These are phyloP conservation scores for Solanum dulcamara DNA, from an alignment of 257 asterid genomes.

Conservation along the genomic window DNA sequence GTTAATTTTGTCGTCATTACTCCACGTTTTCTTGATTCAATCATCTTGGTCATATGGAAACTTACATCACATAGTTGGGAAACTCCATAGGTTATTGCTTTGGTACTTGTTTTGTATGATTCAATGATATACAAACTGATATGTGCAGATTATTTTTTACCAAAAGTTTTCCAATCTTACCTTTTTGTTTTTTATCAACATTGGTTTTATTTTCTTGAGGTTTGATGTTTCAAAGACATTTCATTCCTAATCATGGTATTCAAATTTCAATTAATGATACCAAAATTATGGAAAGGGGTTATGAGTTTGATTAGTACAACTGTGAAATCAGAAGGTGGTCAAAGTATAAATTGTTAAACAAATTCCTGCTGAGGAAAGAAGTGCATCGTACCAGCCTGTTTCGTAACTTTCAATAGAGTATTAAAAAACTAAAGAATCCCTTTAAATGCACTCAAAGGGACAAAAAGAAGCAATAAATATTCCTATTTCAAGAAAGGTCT, in stretches of 20 bases:
- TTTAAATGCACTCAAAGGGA: not conserved
- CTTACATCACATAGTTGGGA: constrained; percentile 5
- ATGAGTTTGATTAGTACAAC: not conserved
- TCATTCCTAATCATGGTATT: not conserved
- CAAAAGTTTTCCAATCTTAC: not conserved
- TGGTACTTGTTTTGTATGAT: constrained; percentile 9
- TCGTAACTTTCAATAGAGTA: not conserved
- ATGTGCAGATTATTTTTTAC: constrained; percentile 19
- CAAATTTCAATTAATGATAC: not conserved
- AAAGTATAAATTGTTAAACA: not conserved
- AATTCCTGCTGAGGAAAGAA: not conserved
- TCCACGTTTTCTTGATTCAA: constrained; percentile 3
- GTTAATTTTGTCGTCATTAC: constrained; percentile 14
- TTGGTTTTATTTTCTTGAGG: not conserved
- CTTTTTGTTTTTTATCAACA: not conserved
- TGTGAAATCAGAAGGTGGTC: not conserved
- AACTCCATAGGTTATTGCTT: constrained; percentile 3
- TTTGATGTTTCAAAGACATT: not conserved
- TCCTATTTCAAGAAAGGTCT: not conserved
- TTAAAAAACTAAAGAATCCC: not conserved
- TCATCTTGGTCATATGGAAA: constrained; percentile 16
- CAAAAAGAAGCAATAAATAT: not conserved
- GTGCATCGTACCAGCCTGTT: not conserved
- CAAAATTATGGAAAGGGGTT: not conserved
- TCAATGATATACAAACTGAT: constrained; percentile 9